These are phyloP conservation scores for Gossypium schwendimanii DNA, from an alignment of 441 rosid genomes.

Conservation along the genomic window DNA sequence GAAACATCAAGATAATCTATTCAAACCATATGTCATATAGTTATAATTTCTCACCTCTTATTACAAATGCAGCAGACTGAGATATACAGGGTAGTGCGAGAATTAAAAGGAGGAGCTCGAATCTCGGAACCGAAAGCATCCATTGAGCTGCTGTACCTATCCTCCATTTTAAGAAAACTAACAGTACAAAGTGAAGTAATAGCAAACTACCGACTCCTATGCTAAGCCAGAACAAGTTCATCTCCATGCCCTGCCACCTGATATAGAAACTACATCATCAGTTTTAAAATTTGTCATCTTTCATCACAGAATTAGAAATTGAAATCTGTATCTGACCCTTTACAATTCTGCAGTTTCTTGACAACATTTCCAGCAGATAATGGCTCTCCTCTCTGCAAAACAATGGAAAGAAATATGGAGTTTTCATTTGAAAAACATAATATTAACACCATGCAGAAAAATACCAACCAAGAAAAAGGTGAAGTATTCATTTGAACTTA, in stretches of 20 bases:
- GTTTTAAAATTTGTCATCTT: not conserved
- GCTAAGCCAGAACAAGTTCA: slow-evolving; percentile 54
- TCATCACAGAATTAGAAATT: not conserved
- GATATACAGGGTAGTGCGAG: slow-evolving; percentile 40
- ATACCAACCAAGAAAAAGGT: slow-evolving; percentile 42
- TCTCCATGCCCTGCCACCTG: slow-evolving; percentile 50
- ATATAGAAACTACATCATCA: slow-evolving; percentile 13
- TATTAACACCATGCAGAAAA: not conserved
- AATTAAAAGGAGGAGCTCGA: slow-evolving; percentile 44
- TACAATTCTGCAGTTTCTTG: slow-evolving; percentile 38
- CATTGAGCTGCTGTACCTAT: slow-evolving; percentile 29
- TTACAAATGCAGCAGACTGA: slow-evolving; percentile 48
- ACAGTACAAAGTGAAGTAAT: slow-evolving; percentile 21
- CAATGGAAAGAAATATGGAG: not conserved
- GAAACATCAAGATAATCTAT: not conserved
- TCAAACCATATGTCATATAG: not conserved
- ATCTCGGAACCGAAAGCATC: slow-evolving; percentile 38
- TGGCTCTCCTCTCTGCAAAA: slow-evolving; percentile 55
- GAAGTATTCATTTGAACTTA: slow-evolving; percentile 39
- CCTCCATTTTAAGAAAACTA: slow-evolving; percentile 40
- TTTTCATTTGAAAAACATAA: not conserved
- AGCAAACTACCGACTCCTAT: slow-evolving; percentile 35
- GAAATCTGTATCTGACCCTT: slow-evolving; percentile 28
- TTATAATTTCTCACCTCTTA: slow-evolving; percentile 34
- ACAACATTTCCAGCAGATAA: slow-evolving; percentile 37